Evolutionary conservation across 768 basidiomycete genomes (phyloP), one percentile per base, ranked within the genome.

Genomic region (Filobasidium floriforme): DNA sequence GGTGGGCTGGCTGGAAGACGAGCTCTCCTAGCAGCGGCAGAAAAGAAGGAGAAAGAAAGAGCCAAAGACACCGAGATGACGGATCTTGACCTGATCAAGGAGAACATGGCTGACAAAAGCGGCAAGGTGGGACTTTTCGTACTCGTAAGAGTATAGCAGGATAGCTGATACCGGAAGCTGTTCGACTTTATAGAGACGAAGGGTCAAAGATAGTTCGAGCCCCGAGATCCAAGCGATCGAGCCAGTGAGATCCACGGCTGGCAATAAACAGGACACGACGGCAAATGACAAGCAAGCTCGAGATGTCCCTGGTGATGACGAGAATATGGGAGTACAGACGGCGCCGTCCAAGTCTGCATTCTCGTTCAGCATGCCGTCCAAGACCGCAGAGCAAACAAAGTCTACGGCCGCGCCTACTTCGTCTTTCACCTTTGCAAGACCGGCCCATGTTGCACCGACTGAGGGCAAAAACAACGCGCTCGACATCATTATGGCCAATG

Each of bases 31-130:
- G 54, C 54, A 4, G 54, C 54, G 6, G 54, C 54, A 57, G 54
- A 57, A 24, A 4, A 24, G 24, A 57, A 57, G 54, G 54, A 22
- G 22, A 57, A 32, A 24, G 54, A 57, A 5, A 57, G n/a, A 24
- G 29, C 22, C 14, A 57, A 57, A 24, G 54, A 32, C 15, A 57
- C 55, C 24, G 59, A 49, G 22, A 68, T 68, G 62, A 44, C 62
- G 26, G 67, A 68, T 55, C 29, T 60, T 5, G 67, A 68, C 12
- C 32, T 68, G 41, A 68, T 68, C 28, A 43, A 60, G 11, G 67
- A 57, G 19, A 62, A 62, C 40, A 49, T 63, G 59, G 61, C 40
- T n/a, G 66, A 67, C 41, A 37, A 46, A n/a, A 51, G 14, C 1
- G 54, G 55, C 24, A 67, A 67, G 66, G 66, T 67, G 57, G 10